Evolutionary conservation across 306 rosid species (phyloP).

Genomic region (Sicyos baderoa): DNA sequence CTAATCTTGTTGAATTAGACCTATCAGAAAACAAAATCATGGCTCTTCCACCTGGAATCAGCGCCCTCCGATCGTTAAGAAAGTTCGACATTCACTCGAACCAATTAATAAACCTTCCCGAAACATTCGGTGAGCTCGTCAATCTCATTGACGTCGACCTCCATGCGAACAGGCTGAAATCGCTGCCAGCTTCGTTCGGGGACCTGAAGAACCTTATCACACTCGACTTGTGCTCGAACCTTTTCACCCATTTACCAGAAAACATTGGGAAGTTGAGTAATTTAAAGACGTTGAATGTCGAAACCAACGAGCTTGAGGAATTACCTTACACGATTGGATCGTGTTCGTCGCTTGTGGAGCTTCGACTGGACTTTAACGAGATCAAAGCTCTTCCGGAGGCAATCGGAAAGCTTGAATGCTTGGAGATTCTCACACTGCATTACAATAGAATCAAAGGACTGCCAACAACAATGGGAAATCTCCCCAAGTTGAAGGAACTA

Average conservation of each 20-base stretch:
- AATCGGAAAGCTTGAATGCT: slow-evolving; percentile 62
- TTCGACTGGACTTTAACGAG: slow-evolving; percentile 68
- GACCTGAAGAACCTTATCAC: slow-evolving; percentile 52
- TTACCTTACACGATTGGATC: slow-evolving; percentile 74
- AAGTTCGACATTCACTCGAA: slow-evolving; percentile 82
- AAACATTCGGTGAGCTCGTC: slow-evolving; percentile 63
- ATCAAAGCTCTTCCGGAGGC: slow-evolving; percentile 85
- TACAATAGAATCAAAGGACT: slow-evolving; percentile 64
- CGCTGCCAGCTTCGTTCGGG: slow-evolving; percentile 63
- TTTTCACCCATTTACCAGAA: slow-evolving; percentile 54
- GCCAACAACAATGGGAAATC: slow-evolving; percentile 65
- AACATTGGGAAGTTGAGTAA: slow-evolving; percentile 48
- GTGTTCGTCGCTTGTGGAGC: slow-evolving; percentile 48
- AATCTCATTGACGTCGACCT: slow-evolving; percentile 69
- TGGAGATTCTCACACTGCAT: slow-evolving; percentile 67
- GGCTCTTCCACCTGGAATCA: slow-evolving; percentile 75
- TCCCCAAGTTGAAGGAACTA: slow-evolving; percentile 62
- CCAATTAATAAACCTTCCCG: slow-evolving; percentile 79
- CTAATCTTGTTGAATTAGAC: slow-evolving; percentile 50
- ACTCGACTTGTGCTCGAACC: slow-evolving; percentile 73
- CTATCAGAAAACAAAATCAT: slow-evolving; percentile 72
- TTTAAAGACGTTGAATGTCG: slow-evolving; percentile 53
- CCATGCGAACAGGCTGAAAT: slow-evolving; percentile 58
- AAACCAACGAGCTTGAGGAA: slow-evolving; percentile 70
- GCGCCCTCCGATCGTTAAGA: slow-evolving; percentile 53